Evolutionary conservation across 2,329 filamentous ascomycete genomes (phyloP).

Genomic region (Zymoseptoria ardabiliae): DNA sequence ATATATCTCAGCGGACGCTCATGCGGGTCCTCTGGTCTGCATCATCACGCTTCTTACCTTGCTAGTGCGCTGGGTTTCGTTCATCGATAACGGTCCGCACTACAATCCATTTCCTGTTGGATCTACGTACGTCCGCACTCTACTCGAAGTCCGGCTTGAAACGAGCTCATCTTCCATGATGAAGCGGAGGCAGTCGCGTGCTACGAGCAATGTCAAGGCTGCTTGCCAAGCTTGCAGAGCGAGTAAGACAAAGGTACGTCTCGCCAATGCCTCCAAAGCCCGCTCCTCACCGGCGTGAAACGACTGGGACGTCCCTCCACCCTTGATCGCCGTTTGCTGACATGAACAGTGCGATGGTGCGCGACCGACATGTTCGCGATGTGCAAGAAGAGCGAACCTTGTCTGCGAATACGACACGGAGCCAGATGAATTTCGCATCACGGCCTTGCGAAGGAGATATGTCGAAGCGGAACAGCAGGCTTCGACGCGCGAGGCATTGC

Average conservation of each 20-base stretch:
- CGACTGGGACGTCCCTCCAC: not conserved
- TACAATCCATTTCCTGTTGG: not conserved
- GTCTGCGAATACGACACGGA: conserved; percentile 9
- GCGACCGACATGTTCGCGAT: conserved; percentile 5
- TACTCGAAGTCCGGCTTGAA: too few relatives aligned
- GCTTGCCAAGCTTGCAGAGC: conserved; percentile 9
- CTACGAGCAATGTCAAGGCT: conserved; percentile 7
- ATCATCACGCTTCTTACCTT: not conserved
- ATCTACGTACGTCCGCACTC: not conserved
- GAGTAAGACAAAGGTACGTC: conserved; percentile 9
- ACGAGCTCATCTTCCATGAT: not conserved
- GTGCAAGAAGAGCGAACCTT: not conserved
- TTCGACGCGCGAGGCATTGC: conserved; percentile 2
- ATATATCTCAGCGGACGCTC: not conserved
- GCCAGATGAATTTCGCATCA: conserved; percentile 9
- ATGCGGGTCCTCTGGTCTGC: not conserved
- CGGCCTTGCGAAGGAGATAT: conserved; percentile 6
- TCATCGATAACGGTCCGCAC: not conserved
- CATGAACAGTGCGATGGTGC: conserved; percentile 8
- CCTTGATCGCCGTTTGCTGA: not conserved
- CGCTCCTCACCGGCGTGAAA: not conserved
- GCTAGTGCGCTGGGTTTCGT: not conserved
- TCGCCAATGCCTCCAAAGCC: not conserved
- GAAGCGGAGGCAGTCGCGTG: not conserved
- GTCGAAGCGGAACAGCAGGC: conserved; percentile 3